Evolutionary conservation across 2,329 filamentous ascomycete genomes (phyloP).

Genomic region (Alternaria hordeiaustralica): DNA sequence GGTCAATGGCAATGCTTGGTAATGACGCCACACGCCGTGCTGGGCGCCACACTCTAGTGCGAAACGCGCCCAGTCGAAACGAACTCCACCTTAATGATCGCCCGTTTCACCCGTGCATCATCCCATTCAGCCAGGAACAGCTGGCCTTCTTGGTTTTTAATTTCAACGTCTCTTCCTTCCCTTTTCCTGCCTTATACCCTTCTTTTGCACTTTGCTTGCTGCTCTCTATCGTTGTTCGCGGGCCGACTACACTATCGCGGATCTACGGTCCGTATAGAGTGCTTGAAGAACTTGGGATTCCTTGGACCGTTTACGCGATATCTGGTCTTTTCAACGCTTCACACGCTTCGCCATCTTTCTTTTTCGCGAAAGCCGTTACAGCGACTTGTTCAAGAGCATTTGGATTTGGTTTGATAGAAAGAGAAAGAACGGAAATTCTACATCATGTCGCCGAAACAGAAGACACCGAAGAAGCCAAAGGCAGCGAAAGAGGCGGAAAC

Average conservation of each 20-base stretch:
- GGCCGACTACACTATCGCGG: conserved; percentile 27
- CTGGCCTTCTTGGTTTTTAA: conserved; percentile 36
- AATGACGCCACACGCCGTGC: conserved; percentile 5
- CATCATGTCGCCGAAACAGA: conserved; percentile 42
- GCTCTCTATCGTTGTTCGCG: conserved; percentile 20
- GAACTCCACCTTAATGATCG: conserved; percentile 32
- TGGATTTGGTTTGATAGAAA: not conserved
- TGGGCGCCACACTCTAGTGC: conserved; percentile 27
- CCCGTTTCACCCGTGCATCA: conserved; percentile 46
- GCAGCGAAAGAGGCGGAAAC: conserved; percentile 34
- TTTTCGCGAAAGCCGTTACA: not conserved
- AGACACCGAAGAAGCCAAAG: conserved; percentile 45
- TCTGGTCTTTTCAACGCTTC: conserved; percentile 22
- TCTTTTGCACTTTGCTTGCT: not conserved
- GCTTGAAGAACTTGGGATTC: conserved; percentile 20
- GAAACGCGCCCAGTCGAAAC: conserved; percentile 29
- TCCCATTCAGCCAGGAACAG: conserved; percentile 33
- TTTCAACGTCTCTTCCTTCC: conserved; percentile 15
- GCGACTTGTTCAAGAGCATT: not conserved
- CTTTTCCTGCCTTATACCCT: conserved; percentile 13
- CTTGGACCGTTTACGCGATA: conserved; percentile 10
- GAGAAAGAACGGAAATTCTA: conserved; percentile 5
- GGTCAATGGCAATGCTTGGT: not conserved
- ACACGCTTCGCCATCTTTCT: not conserved
- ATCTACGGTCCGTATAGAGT: conserved; percentile 27